Evolutionary conservation across 1,284 basidiomycete genomes (phyloP).

Genomic region (Rhodotorula sp.): DNA sequence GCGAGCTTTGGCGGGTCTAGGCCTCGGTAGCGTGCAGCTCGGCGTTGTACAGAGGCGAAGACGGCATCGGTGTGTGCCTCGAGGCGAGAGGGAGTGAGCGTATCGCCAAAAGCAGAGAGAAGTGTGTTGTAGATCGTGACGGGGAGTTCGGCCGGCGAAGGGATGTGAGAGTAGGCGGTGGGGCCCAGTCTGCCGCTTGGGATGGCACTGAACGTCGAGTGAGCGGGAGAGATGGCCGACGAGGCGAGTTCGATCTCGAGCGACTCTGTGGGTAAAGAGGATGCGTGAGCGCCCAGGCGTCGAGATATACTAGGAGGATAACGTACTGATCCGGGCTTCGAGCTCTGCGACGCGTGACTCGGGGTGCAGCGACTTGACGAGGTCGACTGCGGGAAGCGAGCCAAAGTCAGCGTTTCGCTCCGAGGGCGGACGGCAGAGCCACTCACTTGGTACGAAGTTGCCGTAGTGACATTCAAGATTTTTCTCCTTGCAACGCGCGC

Average conservation of each 20-base stretch:
- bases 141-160: background rate
- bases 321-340: conserved; percentile 14
- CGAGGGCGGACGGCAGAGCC: too few species aligned
- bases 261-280: background rate
- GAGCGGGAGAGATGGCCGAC: too few species aligned
- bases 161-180: background rate
- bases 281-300: background rate
- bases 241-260: conserved; percentile 19
- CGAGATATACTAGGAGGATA: rapidly evolving
- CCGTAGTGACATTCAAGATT: conserved; percentile 11
- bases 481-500: conserved; percentile 11
- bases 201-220: too few species aligned
- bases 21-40: background rate
- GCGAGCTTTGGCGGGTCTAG: background rate
- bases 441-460: conserved; percentile 14
- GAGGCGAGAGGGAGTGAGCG: background rate
- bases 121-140: background rate
- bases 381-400: background rate
- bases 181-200: background rate
- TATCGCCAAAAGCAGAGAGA: background rate
- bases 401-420: background rate
- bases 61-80: background rate
- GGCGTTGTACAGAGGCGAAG: background rate
- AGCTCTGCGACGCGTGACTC: conserved; percentile 14
- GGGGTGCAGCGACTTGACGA: conserved; percentile 14